A percentile compares a stretch with the other conserved stretches of the same genome.
phyloP scores from a whole-genome alignment of 768 basidiomycete genomes.

The Fomitopsis pulvina region DNA sequence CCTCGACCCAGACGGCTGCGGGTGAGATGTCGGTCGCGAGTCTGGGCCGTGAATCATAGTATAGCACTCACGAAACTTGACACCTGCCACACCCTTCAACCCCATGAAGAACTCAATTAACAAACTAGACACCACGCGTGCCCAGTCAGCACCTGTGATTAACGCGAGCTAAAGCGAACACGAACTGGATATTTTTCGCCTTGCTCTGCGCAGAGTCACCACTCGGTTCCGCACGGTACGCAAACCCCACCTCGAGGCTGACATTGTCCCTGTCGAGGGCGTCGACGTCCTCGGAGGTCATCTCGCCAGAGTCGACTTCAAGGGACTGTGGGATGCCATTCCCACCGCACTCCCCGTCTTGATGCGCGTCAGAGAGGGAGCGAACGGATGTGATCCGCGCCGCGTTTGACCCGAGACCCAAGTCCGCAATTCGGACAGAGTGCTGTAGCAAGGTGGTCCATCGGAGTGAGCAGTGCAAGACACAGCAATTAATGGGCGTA shows the following conservation, averaged over 20 bases:
- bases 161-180: neutral
- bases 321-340: conserved; percentile 13
- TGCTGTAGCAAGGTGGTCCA: conserved; percentile 21
- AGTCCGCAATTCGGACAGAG: conserved; percentile 65
- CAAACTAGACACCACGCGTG: conserved; percentile 27
- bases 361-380: conserved; percentile 41
- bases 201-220: conserved; percentile 26
- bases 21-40: conserved; percentile 8
- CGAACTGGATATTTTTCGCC: conserved; percentile 47
- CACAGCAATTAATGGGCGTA: conserved; percentile 12
- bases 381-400: conserved; percentile 65
- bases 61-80: conserved; percentile 22
- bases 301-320: conserved; percentile 5
- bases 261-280: conserved; percentile 40
- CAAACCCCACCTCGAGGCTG: conserved; percentile 68
- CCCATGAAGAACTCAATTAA: conserved; percentile 66
- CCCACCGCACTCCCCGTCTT: conserved; percentile 23
- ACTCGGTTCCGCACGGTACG: conserved; percentile 54
- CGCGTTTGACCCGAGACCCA: conserved; percentile 64
- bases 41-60: neutral
- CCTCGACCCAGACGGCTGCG: conserved; percentile 63
- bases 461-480: conserved; percentile 15
- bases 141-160: neutral
- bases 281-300: conserved; percentile 15
- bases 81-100: conserved; percentile 33